phyloP scores from a whole-genome alignment of 495 filamentous ascomycete species.

The Zalerion maritima region DNA sequence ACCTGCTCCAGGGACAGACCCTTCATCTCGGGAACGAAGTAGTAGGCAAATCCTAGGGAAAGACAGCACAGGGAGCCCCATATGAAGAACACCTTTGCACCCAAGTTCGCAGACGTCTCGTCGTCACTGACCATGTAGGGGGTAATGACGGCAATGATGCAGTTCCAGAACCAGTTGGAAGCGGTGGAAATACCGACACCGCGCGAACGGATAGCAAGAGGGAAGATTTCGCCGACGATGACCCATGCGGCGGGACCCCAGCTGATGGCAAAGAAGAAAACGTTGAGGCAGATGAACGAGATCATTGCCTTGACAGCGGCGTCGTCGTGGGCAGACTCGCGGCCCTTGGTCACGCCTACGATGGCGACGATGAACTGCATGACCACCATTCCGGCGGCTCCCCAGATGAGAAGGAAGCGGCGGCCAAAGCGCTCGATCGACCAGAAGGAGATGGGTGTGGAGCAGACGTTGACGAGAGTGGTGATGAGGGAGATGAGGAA shows the following conservation, averaged over 20 bases:
- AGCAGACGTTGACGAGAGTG: constrained; percentile 58
- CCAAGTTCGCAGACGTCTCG: constrained; percentile 36
- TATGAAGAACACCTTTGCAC: constrained; percentile 52
- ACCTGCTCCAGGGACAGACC: constrained; percentile 66
- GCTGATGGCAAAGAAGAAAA: constrained; percentile 54
- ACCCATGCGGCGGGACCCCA: constrained; percentile 68
- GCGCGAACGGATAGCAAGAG: constrained; percentile 58
- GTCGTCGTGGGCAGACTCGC: constrained; percentile 17
- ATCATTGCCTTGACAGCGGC: constrained; percentile 36
- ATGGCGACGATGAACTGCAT: constrained; percentile 52
- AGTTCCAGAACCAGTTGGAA: constrained; percentile 74
- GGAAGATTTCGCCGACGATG: constrained; percentile 64
- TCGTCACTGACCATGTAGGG: constrained; percentile 47
- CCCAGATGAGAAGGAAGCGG: constrained; percentile 50
- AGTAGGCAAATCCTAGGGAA: constrained; percentile 50
- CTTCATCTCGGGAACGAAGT: constrained; percentile 64
- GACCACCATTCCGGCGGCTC: constrained; percentile 55
- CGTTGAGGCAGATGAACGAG: constrained; percentile 61
- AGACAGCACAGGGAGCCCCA: constrained; percentile 46
- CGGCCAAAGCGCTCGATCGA: constrained; percentile 53
- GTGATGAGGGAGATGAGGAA: constrained; percentile 63
- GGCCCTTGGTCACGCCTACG: constrained; percentile 41
- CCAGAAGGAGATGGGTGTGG: constrained; percentile 53
- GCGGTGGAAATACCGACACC: constrained; percentile 61
- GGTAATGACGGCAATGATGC: constrained; percentile 41